These are phyloP conservation scores for Colletotrichum spinosum DNA, from an alignment of 2,329 filamentous ascomycete genomes.

Conservation along the genomic window DNA sequence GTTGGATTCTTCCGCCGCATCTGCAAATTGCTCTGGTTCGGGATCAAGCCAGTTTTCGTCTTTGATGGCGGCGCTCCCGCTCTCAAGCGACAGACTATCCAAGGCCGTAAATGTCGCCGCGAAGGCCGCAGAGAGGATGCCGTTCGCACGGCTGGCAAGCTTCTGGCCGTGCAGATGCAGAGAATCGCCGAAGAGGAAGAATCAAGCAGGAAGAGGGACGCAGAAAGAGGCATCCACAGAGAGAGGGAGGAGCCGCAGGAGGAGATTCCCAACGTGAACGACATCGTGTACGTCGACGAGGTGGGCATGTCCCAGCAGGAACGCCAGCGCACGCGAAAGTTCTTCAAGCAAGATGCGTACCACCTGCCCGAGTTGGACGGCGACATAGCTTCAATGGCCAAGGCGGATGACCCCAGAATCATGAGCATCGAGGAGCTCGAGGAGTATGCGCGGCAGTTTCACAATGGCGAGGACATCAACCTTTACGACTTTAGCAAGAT, in stretches of 20 bases:
- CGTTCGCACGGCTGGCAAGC: conserved; percentile 86
- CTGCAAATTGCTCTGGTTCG: conserved; percentile 96
- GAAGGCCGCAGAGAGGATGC: conserved; percentile 96
- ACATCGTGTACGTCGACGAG: conserved; percentile 93
- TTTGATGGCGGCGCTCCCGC: conserved; percentile 95
- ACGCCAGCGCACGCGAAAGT: conserved; percentile 78
- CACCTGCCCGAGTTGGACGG: conserved; percentile 89
- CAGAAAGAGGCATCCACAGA: conserved; percentile 57
- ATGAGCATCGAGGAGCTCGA: conserved; percentile 97
- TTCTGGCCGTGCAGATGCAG: conserved; percentile 95
- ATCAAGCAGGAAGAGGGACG: conserved; percentile 66
- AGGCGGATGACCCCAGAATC: conserved; percentile 90
- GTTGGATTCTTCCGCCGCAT: conserved; percentile 98
- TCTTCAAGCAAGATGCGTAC: conserved; percentile 93
- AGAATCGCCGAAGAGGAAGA: conserved; percentile 87
- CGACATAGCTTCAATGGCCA: conserved; percentile 86
- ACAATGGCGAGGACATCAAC: conserved; percentile 90
- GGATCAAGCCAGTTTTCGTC: conserved; percentile 96
- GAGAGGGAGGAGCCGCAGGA: conserved; percentile 68
- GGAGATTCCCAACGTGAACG: conserved; percentile 71
- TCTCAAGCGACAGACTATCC: conserved; percentile 92
- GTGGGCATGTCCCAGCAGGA: conserved; percentile 83
- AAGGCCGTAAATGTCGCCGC: conserved; percentile 78
- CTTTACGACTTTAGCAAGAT: conserved; percentile 98
- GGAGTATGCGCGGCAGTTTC: conserved; percentile 92